Conservation (phyloP, 140 eudicot genomes). For the Oenanthe javanica region DNA sequence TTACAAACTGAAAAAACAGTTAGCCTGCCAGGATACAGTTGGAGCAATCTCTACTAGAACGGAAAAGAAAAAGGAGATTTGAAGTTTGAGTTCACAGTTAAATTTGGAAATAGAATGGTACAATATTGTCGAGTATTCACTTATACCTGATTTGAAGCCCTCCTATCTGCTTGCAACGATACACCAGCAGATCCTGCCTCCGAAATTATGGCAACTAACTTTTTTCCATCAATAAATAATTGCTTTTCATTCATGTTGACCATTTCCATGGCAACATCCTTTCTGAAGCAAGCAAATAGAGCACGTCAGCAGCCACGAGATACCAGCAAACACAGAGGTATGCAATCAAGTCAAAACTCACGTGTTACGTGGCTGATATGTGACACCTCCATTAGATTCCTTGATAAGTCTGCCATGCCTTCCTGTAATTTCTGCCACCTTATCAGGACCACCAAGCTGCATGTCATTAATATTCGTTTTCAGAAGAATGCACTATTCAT, state of each 20-base stretch:
- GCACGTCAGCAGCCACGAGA: slow-evolving; percentile 18
- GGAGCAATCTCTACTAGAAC: background rate
- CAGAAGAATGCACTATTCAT: background rate
- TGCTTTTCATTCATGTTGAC: slow-evolving; percentile 96
- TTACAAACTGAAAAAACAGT: background rate
- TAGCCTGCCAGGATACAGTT: background rate
- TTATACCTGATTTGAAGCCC: slow-evolving; percentile 87
- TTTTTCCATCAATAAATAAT: slow-evolving; percentile 86
- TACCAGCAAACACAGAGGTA: slow-evolving; percentile 12
- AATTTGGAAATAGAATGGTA: background rate
- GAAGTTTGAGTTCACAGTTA: background rate
- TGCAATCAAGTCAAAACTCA: slow-evolving; percentile 40
- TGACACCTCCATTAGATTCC: slow-evolving; percentile 77
- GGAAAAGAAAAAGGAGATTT: background rate
- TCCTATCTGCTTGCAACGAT: slow-evolving; percentile 95
- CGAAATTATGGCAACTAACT: slow-evolving; percentile 85
- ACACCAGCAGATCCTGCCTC: slow-evolving; percentile 99
- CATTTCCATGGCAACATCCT: slow-evolving; percentile 97
- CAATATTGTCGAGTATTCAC: background rate
- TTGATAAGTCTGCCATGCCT: slow-evolving; percentile 92
- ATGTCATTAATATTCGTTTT: slow-evolving; percentile 10
- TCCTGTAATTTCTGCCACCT: slow-evolving; percentile 97
- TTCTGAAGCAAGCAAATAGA: slow-evolving; percentile 36
- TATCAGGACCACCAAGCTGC: slow-evolving; percentile 99
- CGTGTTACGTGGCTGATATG: slow-evolving; percentile 98